Conservation (phyloP, 805 yeast species). For the Tetrapisispora nanseiensis region DNA sequence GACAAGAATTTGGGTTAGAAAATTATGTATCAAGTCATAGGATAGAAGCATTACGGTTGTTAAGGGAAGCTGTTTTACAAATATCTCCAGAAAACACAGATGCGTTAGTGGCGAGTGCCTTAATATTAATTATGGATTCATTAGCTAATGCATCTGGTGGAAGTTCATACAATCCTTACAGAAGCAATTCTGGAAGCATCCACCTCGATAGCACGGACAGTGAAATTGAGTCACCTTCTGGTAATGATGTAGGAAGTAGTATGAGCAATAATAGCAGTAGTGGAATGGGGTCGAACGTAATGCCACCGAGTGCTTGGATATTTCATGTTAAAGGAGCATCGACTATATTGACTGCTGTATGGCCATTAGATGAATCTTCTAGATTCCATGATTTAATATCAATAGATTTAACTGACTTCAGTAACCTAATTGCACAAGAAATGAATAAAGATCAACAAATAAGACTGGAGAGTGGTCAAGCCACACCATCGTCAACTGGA, state of each 20-base stretch:
- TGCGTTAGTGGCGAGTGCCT: slow-evolving; percentile 86
- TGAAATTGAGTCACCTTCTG: not conserved
- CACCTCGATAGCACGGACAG: slow-evolving; percentile 1
- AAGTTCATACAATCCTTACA: not conserved
- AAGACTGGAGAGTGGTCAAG: not conserved
- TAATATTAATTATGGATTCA: slow-evolving; percentile 85
- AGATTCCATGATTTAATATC: slow-evolving; percentile 61
- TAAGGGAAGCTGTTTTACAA: slow-evolving; percentile 78
- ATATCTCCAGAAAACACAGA: slow-evolving; percentile 82
- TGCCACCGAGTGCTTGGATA: slow-evolving; percentile 94
- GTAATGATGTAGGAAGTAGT: not conserved
- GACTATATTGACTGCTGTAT: slow-evolving; percentile 88
- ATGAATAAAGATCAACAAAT: not conserved
- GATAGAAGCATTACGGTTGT: slow-evolving; percentile 70
- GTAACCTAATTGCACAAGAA: slow-evolving; percentile 42
- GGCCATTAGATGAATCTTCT: slow-evolving; percentile 72
- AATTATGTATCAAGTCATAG: slow-evolving; percentile 78
- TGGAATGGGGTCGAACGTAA: slow-evolving; percentile 14
- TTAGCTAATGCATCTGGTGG: slow-evolving; percentile 73
- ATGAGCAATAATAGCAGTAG: slow-evolving; percentile 8
- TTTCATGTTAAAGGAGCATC: slow-evolving; percentile 97
- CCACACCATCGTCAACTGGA: slow-evolving; percentile 17
- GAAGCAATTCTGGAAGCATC: not conserved
- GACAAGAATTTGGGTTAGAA: slow-evolving; percentile 67
- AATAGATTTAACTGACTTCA: slow-evolving; percentile 84